These are phyloP conservation scores for Parmelia sp. DNA, from an alignment of 495 filamentous ascomycete species.

Conservation along the genomic window DNA sequence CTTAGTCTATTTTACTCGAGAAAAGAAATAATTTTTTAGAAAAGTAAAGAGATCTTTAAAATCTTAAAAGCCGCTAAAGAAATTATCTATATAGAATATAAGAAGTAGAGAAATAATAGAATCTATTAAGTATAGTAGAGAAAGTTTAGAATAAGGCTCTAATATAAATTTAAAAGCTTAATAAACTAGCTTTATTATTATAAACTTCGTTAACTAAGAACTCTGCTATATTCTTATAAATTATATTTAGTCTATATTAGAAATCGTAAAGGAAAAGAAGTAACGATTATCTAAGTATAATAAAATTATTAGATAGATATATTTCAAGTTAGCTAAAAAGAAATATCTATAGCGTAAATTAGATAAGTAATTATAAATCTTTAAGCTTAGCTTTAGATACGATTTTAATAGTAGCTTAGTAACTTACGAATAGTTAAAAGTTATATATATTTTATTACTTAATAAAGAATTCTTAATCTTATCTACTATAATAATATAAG, in stretches of 20 bases:
- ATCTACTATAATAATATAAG: no score
- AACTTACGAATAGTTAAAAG: no score
- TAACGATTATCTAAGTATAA: neutral
- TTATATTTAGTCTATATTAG: neutral
- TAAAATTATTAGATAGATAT: neutral
- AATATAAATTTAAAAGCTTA: neutral
- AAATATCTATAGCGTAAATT: neutral
- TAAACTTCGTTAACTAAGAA: neutral
- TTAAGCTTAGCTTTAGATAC: no score
- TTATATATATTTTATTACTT: no score
- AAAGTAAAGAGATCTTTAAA: neutral
- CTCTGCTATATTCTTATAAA: neutral
- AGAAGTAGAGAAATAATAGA: neutral
- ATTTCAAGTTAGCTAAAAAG: neutral
- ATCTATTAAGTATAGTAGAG: neutral
- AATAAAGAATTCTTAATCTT: no score
- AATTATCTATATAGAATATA: constrained; percentile 9
- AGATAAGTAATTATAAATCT: no score
- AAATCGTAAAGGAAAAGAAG: neutral
- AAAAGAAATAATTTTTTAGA: constrained; percentile 7
- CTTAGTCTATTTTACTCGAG: neutral
- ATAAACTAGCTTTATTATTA: neutral
- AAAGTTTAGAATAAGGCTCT: neutral
- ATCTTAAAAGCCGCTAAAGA: neutral
- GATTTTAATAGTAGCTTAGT: no score